Base-by-base conservation (phyloP, 2,329 filamentous ascomycete species). In the Malbranchea cinnamomea region DNA sequence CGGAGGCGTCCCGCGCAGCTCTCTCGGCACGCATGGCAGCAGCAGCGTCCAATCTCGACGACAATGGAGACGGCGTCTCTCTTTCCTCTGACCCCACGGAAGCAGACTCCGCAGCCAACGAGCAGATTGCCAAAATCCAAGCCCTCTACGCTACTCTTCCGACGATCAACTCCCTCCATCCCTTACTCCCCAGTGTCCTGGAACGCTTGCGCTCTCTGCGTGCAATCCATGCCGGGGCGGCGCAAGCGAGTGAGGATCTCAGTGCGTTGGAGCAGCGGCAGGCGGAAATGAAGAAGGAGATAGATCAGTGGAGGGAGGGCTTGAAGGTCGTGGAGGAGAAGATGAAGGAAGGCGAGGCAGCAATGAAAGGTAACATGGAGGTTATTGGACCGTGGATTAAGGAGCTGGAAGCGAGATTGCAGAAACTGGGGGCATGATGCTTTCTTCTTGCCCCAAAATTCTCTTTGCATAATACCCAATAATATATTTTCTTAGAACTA, bases 341-440 rank as follows among this genome's bases (percentile, higher is more conserved):
- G 15, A 73, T 95, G 46, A 64, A 64, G 37, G 68, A 78, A 36
- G 74, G 78, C 3, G 76, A 80, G 47, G 61, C 62, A 16, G 67
- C 73, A 3, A 78, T 91, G 61, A 71, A 71, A 40, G 70, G 67
- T 29, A 98, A 98, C 54, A 74, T 85, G 53, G 74, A 78, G 44
- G 68, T 79, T n/a, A 76, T 95, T 37, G 79, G 87, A 41, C 73
- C 71, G 23, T 94, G 85, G 83, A 81, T 95, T 4, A 81, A 79
- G 53, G 81, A 78, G 33, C 57, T 98, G 32, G 87, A 95, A 58
- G 69, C 64, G 45, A 78, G 80, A 54, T 66, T 94, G 52, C 67
- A 67, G 36, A 67, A 66, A 42, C 52, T 78, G 48, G 60, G 61
- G 35, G 62, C 44, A 41, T 38, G 36, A 15, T 2, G 13, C 10